Evolutionary conservation across 2,329 filamentous ascomycete species (phyloP).

Genomic region (Colletotrichum acutatum): DNA sequence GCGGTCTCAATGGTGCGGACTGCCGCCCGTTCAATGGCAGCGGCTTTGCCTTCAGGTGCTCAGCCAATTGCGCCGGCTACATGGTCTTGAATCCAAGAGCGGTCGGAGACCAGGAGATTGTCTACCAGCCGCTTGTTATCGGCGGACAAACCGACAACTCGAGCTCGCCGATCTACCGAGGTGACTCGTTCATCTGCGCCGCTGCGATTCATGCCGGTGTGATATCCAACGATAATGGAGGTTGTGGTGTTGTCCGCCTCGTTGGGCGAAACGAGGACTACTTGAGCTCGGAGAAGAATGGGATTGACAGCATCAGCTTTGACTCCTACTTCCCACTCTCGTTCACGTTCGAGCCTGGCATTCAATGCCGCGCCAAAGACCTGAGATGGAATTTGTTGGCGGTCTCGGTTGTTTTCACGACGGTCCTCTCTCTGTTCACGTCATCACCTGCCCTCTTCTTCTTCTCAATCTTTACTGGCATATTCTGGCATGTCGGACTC

Average conservation of each 20-base stretch:
- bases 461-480: conserved; percentile 80
- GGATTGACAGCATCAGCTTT: conserved; percentile 82
- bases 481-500: conserved; percentile 91
- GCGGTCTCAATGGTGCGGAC: conserved; percentile 78
- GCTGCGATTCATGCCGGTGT: conserved; percentile 87
- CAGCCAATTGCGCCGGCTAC: conserved; percentile 75
- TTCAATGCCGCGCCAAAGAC: conserved; percentile 78
- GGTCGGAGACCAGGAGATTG: conserved; percentile 75
- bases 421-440: conserved; percentile 83
- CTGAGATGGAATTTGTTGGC: conserved; percentile 86
- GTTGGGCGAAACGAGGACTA: conserved; percentile 76
- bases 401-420: conserved; percentile 83
- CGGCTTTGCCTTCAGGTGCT: conserved; percentile 79
- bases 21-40: conserved; percentile 80
- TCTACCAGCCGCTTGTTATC: conserved; percentile 73
- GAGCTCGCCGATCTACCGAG: conserved; percentile 75
- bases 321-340: conserved; percentile 90
- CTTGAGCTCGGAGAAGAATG: conserved; percentile 72
- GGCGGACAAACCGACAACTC: conserved; percentile 67
- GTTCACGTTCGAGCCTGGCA: conserved; percentile 77
- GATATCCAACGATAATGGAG: conserved; percentile 76
- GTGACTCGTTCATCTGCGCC: conserved; percentile 88
- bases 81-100: conserved; percentile 78
- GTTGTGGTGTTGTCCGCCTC: conserved; percentile 83
- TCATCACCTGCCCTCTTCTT: conserved; percentile 85